Percentiles rank a stretch among this genome's conserved stretches.
Conservation (phyloP, 768 basidiomycete genomes). For the Hysterangium stoloniferum region DNA sequence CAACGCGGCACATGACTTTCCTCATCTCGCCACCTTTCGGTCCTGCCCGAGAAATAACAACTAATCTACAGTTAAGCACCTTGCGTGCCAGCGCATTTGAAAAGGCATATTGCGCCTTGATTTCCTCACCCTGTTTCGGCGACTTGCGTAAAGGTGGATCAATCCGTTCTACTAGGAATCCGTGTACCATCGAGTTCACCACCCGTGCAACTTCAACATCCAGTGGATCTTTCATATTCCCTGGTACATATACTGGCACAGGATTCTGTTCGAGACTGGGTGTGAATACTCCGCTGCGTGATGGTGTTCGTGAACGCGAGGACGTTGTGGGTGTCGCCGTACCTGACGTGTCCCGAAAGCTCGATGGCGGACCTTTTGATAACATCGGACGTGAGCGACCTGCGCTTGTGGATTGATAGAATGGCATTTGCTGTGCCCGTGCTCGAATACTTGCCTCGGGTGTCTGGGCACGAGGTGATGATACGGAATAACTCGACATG, state of each 20-base stretch:
- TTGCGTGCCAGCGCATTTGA: conserved; percentile 66
- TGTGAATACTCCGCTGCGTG: conserved; percentile 54
- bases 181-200: conserved; percentile 71
- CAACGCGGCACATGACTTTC: conserved; percentile 90
- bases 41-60: conserved; percentile 59
- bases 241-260: conserved; percentile 54
- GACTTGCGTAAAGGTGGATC: conserved; percentile 64
- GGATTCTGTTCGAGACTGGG: conserved; percentile 48
- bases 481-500: conserved; percentile 59
- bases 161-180: conserved; percentile 68
- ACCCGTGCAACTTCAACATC: conserved; percentile 71
- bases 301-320: conserved; percentile 13
- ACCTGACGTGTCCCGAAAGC: conserved; percentile 22
- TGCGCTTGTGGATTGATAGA: conserved; percentile 31
- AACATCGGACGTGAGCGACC: conserved; percentile 5
- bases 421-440: conserved; percentile 50
- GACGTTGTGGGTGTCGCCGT: conserved; percentile 38
- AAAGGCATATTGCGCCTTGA: conserved; percentile 79
- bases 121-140: conserved; percentile 69
- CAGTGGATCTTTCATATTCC: conserved; percentile 68
- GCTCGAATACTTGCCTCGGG: conserved; percentile 57
- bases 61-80: conserved; percentile 71
- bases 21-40: conserved; percentile 41
- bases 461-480: conserved; percentile 48
- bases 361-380: conserved; percentile 17